Percentiles rank a stretch among this genome's conserved stretches.
These are phyloP conservation scores for Agaricales sp. DNA, from an alignment of 1,284 basidiomycete genomes.

Conservation along the genomic window DNA sequence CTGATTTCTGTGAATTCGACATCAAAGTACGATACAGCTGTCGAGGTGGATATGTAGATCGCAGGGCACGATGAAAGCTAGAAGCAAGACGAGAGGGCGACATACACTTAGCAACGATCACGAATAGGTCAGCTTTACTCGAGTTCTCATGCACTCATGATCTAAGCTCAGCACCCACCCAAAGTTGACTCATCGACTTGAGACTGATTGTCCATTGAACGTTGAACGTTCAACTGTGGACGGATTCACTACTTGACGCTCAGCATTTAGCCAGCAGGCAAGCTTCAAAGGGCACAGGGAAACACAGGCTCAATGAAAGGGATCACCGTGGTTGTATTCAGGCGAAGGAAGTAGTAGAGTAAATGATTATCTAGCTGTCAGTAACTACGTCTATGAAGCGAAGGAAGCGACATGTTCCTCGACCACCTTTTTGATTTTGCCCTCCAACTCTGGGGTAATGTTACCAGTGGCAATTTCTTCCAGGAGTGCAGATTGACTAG, in stretches of 20 bases:
- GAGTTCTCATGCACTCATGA: no score
- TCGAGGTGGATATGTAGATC: background rate
- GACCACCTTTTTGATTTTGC: conserved; percentile 87
- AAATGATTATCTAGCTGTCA: background rate
- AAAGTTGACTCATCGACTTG: background rate
- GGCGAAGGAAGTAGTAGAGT: background rate
- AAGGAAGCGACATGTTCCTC: conserved; percentile 82
- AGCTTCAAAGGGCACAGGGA: no score
- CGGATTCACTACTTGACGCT: no score
- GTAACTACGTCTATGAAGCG: conserved; percentile 33
- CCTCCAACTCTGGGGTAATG: conserved; percentile 85
- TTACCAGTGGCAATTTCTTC: conserved; percentile 76
- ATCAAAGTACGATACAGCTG: conserved; percentile 17
- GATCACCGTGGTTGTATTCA: background rate
- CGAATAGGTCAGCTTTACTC: no score
- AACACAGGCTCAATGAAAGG: background rate
- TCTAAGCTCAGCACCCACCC: no score
- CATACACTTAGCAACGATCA: no score
- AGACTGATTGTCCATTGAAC: no score
- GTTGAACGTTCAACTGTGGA: no score
- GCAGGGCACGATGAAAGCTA: background rate
- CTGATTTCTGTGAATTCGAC: conserved; percentile 44
- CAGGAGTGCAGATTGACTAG: conserved; percentile 62
- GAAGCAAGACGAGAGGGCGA: no score
- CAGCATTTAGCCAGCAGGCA: no score